These are phyloP conservation scores for Azolla pinnata DNA, from an alignment of 75 land plant genomes.

Conservation along the genomic window DNA sequence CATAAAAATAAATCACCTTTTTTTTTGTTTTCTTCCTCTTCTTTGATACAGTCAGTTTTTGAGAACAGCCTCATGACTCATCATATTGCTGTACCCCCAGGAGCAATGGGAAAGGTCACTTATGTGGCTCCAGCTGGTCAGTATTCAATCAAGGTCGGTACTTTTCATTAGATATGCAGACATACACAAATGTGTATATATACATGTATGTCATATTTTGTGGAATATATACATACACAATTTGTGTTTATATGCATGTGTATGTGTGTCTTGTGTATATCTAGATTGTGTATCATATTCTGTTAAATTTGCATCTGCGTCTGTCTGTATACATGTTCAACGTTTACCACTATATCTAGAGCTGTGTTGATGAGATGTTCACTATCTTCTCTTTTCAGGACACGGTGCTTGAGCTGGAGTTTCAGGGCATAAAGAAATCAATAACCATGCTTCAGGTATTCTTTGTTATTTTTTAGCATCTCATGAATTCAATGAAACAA, in stretches of 20 bases:
- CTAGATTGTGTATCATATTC: too few relatives aligned
- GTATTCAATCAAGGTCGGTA: constrained; percentile 74
- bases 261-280: too few relatives aligned
- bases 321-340: too few relatives aligned
- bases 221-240: too few relatives aligned
- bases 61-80: constrained; percentile 95
- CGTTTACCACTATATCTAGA: too few relatives aligned
- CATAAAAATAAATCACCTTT: not conserved
- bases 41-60: constrained; percentile 64
- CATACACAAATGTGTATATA: too few relatives aligned
- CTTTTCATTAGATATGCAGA: too few relatives aligned
- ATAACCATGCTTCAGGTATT: constrained; percentile 96
- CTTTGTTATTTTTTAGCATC: constrained; percentile 1
- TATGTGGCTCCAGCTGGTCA: constrained; percentile 90
- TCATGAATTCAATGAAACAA: too few relatives aligned
- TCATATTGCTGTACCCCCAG: constrained; percentile 90
- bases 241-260: too few relatives aligned
- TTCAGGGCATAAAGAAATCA: constrained; percentile 86
- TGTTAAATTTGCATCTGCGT: too few relatives aligned
- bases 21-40: not conserved
- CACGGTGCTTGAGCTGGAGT: constrained; percentile 92
- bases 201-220: too few relatives aligned
- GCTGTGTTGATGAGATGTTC: too few relatives aligned
- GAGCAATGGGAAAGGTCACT: constrained; percentile 90
- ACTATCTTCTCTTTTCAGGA: constrained; percentile 58